These are phyloP conservation scores for Termitomyces titanicus DNA, from an alignment of 768 basidiomycete species.

Conservation along the genomic window DNA sequence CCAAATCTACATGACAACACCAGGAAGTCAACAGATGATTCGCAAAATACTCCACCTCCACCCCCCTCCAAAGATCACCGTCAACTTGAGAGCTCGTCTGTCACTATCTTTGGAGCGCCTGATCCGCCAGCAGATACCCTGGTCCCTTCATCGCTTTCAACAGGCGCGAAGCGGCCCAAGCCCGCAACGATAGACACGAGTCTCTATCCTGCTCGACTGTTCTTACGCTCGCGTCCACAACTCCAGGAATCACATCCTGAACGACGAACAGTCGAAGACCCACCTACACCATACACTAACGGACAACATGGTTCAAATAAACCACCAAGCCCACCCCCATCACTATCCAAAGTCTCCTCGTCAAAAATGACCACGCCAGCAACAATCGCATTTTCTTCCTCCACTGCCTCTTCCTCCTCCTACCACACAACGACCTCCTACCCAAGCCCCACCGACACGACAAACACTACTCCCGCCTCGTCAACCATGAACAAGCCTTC, in stretches of 20 bases:
- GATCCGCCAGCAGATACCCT: background rate
- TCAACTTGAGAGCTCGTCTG: slow-evolving; percentile 1
- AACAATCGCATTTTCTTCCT: background rate
- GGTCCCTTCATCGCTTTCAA: background rate
- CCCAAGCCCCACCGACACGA: background rate
- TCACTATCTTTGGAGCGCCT: background rate
- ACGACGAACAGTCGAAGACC: background rate
- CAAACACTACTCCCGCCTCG: slow-evolving; percentile 3
- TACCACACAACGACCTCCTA: background rate
- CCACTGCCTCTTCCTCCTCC: background rate
- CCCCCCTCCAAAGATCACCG: background rate
- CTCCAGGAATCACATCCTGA: background rate
- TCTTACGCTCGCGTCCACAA: slow-evolving; percentile 8
- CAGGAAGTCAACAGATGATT: background rate
- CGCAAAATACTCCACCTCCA: background rate
- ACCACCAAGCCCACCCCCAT: slow-evolving; percentile 1
- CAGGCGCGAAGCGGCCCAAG: background rate
- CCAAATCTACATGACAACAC: slow-evolving; percentile 1
- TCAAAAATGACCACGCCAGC: background rate
- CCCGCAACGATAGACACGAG: slow-evolving; percentile 6
- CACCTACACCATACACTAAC: background rate
- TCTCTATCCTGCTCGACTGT: slow-evolving; percentile 2
- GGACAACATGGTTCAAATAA: background rate
- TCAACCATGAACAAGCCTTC: background rate
- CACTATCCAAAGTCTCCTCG: slow-evolving; percentile 1